Percentiles rank a stretch among this genome's conserved stretches.
These are phyloP conservation scores for Coriolopsis trogii DNA, from an alignment of 1,284 basidiomycete genomes.

Conservation along the genomic window DNA sequence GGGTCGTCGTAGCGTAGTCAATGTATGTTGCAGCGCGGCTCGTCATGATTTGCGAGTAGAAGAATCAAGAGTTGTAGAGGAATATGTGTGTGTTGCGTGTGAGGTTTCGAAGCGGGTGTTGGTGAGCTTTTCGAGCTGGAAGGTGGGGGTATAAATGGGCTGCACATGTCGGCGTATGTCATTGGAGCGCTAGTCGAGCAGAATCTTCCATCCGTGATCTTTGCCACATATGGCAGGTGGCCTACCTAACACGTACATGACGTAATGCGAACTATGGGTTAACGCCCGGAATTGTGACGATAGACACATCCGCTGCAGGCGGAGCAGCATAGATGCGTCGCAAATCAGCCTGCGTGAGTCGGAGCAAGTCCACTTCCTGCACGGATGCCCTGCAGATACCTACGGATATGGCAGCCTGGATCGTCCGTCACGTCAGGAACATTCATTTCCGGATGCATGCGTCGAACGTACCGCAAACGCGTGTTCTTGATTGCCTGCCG, in stretches of 20 bases:
- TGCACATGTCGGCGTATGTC: conserved; percentile 15
- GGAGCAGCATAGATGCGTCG: background rate
- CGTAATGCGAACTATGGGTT: background rate
- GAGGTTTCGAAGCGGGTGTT: background rate
- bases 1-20: conserved; percentile 33
- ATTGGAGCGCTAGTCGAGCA: conserved; percentile 13
- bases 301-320: background rate
- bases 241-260: conserved; percentile 20
- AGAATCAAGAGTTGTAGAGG: background rate
- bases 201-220: background rate
- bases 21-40: conserved; percentile 11
- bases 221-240: conserved; percentile 11
- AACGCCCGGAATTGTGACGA: background rate
- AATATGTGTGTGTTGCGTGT: background rate
- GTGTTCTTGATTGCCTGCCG: background rate
- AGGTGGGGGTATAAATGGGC: conserved; percentile 8
- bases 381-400: background rate
- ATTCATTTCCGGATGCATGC: conserved; percentile 3
- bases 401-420: background rate
- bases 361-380: background rate
- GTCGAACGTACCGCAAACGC: conserved; percentile 8
- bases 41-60: background rate
- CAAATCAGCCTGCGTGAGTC: background rate
- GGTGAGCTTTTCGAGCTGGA: background rate
- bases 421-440: background rate